These are phyloP conservation scores for Salicornia ramosissima DNA, from an alignment of 148 eudicot species.

Conservation along the genomic window DNA sequence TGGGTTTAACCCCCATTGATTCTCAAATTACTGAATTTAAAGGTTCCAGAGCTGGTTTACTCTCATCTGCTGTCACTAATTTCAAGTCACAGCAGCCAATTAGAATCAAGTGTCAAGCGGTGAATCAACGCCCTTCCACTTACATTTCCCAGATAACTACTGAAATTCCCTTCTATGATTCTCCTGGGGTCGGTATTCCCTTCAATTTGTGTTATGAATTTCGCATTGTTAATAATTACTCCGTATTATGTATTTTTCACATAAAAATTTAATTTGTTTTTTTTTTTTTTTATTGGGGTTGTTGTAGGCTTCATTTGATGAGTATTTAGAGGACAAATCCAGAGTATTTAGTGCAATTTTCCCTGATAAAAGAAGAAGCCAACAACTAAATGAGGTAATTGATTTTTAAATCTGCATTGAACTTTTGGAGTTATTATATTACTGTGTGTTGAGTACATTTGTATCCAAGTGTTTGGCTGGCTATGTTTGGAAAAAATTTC, in stretches of 20 bases:
- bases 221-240: no score
- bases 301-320: slow-evolving; percentile 82
- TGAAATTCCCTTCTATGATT: slow-evolving; percentile 72
- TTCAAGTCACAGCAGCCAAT: slow-evolving; percentile 22
- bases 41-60: background rate
- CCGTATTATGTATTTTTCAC: no score
- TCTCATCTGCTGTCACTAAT: slow-evolving; percentile 9
- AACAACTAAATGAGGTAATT: slow-evolving; percentile 62
- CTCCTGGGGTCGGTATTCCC: no score
- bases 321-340: slow-evolving; percentile 74
- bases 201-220: no score
- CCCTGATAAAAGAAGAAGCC: slow-evolving; percentile 80
- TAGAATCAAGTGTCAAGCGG: slow-evolving; percentile 29
- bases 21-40: background rate
- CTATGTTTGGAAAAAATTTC: no score
- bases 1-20: background rate
- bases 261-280: no score
- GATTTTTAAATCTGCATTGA: no score
- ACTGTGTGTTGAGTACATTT: no score
- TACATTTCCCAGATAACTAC: slow-evolving; percentile 61
- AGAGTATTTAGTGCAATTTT: slow-evolving; percentile 81
- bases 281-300: background rate
- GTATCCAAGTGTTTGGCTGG: no score
- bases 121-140: slow-evolving; percentile 43
- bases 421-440: no score